A percentile compares a stretch with the other conserved stretches of the same genome.
Conservation (phyloP, 169 alveolate species). For the Cryptosporidium sp. region DNA sequence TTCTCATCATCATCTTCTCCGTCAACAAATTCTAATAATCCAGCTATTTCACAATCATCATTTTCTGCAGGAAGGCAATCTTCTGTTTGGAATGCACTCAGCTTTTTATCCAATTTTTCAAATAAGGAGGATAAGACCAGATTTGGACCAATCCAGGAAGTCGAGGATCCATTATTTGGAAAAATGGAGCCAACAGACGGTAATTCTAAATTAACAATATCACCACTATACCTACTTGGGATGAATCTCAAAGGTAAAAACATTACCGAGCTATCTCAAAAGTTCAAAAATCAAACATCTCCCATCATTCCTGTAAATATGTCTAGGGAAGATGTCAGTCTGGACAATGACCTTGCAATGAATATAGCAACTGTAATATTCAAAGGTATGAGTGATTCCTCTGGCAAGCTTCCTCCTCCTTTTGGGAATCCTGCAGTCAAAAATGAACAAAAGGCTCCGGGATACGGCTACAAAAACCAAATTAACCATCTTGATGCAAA, state of each 20-base stretch:
- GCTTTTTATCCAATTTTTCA: conserved; percentile 24
- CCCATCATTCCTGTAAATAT: conserved; percentile 38
- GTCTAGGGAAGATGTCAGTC: conserved; percentile 22
- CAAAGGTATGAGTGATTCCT: conserved; percentile 62
- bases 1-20: background rate
- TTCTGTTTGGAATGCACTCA: conserved; percentile 41
- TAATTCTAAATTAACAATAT: conserved; percentile 15
- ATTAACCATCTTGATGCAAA: background rate
- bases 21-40: background rate
- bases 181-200: conserved; percentile 8
- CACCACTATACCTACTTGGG: conserved; percentile 48
- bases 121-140: background rate
- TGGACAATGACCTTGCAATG: conserved; percentile 30
- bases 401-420: conserved; percentile 60
- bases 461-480: background rate
- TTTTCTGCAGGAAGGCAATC: conserved; percentile 14
- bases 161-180: conserved; percentile 7
- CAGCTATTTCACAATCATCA: background rate
- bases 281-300: conserved; percentile 35
- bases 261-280: conserved; percentile 57
- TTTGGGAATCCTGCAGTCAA: conserved; percentile 42
- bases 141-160: background rate
- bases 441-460: conserved; percentile 2
- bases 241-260: conserved; percentile 22
- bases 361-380: conserved; percentile 62